Evolutionary conservation across 108 stramenopile species (phyloP).

Genomic region (Aurantiochytrium sp.): DNA sequence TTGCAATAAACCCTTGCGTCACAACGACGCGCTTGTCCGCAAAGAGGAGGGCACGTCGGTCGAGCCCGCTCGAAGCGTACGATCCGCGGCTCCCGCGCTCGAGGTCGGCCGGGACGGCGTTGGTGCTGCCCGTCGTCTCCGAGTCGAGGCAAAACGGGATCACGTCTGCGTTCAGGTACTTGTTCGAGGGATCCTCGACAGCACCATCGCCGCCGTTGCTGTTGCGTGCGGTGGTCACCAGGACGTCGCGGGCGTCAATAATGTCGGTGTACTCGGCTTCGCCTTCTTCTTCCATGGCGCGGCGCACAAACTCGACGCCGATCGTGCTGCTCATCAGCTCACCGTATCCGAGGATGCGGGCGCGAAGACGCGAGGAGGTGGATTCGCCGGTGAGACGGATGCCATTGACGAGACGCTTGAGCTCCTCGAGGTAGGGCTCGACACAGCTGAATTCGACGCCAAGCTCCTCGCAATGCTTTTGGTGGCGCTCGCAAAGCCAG

Average conservation of each 20-base stretch:
- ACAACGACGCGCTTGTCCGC: slow-evolving; percentile 7
- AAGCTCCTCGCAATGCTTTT: not conserved
- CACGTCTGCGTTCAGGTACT: not conserved
- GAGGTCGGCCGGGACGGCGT: not conserved
- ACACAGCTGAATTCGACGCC: not conserved
- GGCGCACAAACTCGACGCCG: not conserved
- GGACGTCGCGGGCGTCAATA: slow-evolving; percentile 14
- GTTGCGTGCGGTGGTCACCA: not conserved
- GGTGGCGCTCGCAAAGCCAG: not conserved
- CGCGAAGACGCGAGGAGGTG: slow-evolving; percentile 1
- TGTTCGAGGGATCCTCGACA: not conserved
- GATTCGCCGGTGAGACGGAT: not conserved
- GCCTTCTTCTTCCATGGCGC: not conserved
- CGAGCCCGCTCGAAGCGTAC: not conserved
- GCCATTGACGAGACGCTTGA: not conserved
- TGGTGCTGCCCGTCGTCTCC: not conserved
- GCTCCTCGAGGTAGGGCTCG: not conserved
- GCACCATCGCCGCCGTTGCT: not conserved
- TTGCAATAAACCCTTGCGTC: slow-evolving; percentile 20
- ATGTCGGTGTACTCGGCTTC: not conserved
- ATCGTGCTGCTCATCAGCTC: slow-evolving; percentile 13
- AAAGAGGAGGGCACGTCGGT: not conserved
- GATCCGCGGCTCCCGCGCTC: not conserved
- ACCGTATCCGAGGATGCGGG: not conserved
- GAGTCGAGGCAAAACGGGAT: not conserved